A percentile compares a stretch with the other conserved stretches of the same genome.
Evolutionary conservation across 2,329 filamentous ascomycete species (phyloP).

Genomic region (Hymenoscyphus infarciens): DNA sequence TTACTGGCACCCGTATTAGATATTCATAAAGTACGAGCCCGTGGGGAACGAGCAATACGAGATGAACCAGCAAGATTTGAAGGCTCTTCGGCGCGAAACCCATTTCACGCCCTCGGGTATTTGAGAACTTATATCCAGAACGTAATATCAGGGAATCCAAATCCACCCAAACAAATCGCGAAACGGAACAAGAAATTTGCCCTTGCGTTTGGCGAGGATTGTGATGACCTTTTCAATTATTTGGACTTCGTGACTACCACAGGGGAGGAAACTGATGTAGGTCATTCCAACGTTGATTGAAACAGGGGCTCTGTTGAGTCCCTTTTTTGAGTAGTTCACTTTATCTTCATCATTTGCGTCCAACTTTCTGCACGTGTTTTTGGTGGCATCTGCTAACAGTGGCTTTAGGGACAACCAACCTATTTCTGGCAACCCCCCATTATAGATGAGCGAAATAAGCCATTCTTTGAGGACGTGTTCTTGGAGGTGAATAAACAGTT

Average conservation of each 20-base stretch:
- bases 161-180: constrained; percentile 50
- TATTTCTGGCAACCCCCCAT: constrained; percentile 34
- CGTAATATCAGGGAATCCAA: constrained; percentile 43
- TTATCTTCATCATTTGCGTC: neutral
- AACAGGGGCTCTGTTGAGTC: neutral
- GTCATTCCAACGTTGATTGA: constrained; percentile 21
- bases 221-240: constrained; percentile 52
- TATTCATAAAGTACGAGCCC: constrained; percentile 45
- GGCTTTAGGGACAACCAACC: constrained; percentile 27
- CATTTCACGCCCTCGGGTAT: constrained; percentile 52
- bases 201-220: constrained; percentile 60
- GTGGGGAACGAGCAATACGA: constrained; percentile 50
- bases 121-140: constrained; percentile 59
- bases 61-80: constrained; percentile 48
- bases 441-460: constrained; percentile 26
- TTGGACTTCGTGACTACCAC: constrained; percentile 50
- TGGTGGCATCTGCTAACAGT: constrained; percentile 30
- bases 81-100: constrained; percentile 48
- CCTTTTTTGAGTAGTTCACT: neutral
- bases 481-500: constrained; percentile 46
- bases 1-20: constrained; percentile 53
- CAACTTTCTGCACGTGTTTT: neutral
- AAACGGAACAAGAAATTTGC: constrained; percentile 61
- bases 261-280: constrained; percentile 38
- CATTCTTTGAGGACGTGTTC: constrained; percentile 55